These are phyloP conservation scores for Pseudogymnoascus sp. DNA, from an alignment of 2,329 filamentous ascomycete species.

Conservation along the genomic window DNA sequence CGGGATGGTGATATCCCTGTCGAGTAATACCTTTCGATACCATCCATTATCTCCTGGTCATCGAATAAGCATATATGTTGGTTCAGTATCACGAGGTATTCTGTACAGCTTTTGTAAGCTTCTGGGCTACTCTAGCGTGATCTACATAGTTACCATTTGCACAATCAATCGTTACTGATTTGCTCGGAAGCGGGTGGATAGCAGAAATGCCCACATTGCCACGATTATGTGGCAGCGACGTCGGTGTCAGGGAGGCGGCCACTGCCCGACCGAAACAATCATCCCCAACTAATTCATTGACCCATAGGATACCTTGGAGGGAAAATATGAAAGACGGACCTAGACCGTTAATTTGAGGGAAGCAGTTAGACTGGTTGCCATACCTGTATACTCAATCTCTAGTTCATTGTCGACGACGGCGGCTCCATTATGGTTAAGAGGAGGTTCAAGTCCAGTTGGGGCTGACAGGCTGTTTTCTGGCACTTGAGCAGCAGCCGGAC, in stretches of 20 bases:
- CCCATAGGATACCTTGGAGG: slow-evolving; percentile 12
- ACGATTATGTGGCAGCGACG: not conserved
- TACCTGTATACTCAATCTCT: not conserved
- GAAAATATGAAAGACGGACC: slow-evolving; percentile 16
- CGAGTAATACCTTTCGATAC: slow-evolving; percentile 11
- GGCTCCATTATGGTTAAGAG: not conserved
- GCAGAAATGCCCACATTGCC: not conserved
- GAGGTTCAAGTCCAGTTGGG: not conserved
- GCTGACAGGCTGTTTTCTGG: not conserved
- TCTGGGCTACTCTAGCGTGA: not conserved
- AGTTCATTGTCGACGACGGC: not conserved
- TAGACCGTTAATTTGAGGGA: slow-evolving; percentile 11
- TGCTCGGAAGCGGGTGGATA: not conserved
- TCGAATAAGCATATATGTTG: slow-evolving; percentile 11
- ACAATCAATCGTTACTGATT: not conserved
- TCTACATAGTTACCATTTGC: not conserved
- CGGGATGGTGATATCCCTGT: not conserved
- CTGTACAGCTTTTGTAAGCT: not conserved
- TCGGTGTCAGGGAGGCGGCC: not conserved
- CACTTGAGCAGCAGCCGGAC: not conserved
- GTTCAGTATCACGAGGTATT: slow-evolving; percentile 11
- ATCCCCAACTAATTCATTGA: slow-evolving; percentile 15
- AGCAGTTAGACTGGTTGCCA: not conserved
- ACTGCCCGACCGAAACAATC: slow-evolving; percentile 11
- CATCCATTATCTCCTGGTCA: slow-evolving; percentile 12